Evolutionary conservation across 495 filamentous ascomycete species (phyloP).

Genomic region (Lepraria neglecta): DNA sequence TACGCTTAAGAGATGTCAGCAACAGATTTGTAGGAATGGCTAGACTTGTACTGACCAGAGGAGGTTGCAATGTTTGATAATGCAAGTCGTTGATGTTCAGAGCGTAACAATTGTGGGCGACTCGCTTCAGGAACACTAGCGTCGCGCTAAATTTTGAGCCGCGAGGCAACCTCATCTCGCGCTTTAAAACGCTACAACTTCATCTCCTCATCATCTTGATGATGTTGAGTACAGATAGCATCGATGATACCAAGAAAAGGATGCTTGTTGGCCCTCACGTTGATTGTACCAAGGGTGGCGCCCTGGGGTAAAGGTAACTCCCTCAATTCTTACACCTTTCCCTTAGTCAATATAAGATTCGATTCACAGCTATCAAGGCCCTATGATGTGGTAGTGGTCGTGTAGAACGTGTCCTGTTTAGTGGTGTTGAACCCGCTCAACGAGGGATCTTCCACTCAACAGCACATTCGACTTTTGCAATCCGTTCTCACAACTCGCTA

Average conservation of each 20-base stretch:
- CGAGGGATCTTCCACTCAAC: neutral
- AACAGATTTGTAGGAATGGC: neutral
- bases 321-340: neutral
- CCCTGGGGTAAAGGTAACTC: neutral
- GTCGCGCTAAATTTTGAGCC: constrained; percentile 20
- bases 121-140: constrained; percentile 18
- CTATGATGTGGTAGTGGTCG: neutral
- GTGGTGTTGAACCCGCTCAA: neutral
- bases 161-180: constrained; percentile 18
- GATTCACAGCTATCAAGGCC: no score
- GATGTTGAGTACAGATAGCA: neutral
- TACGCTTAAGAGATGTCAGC: neutral
- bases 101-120: constrained; percentile 9
- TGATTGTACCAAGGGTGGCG: neutral
- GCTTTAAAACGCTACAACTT: neutral
- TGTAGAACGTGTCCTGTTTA: neutral
- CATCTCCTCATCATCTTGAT: neutral
- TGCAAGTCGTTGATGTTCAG: constrained; percentile 4
- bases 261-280: neutral
- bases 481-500: neutral
- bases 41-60: neutral
- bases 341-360: neutral
- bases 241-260: neutral
- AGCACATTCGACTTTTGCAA: neutral
- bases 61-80: neutral